Evolutionary conservation across 192 early-diverging fungal genomes (phyloP), one percentile per base, ranked within the genome.

Genomic region (Umbelopsis isabellina): DNA sequence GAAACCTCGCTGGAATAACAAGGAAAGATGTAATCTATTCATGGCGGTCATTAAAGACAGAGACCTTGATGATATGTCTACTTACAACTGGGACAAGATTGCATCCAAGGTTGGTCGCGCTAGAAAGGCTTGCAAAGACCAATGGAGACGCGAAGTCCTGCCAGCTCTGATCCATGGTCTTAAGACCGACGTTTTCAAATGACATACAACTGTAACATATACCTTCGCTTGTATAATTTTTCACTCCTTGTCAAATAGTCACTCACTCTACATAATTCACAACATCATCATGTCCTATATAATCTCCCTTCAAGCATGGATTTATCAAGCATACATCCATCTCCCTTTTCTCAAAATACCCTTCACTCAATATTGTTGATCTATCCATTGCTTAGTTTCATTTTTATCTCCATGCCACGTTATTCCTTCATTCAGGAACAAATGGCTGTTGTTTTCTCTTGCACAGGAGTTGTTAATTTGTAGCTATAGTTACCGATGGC

Each of bases 111-210:
- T 77, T 18, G 75, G 75, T 2, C 64, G 67, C 4, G 75, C 75
- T 12, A 77, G 72, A 53, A 72, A 72, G 58, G 75, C 75, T 18
- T 77, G 75, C n/a, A 77, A 77, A 37, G 75, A 77, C 30, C 75
- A 77, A 44, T 77, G 75, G 75, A 55, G 70, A 16, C 66, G 75
- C 4, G 71, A 77, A 25, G 49, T 77, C 11, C 47, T 77, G 20
- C 75, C 75, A 22, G 44, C 70, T 16, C 12, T 76, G 16, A 58
- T 77, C 51, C 53, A 69, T 3, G 48, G 52, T 9, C 22, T 73
- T 15, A 74, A 70, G 25, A 33, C 30, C 10, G 55, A 61, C 16
- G 6, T 61, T 27, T 61, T 35, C 33, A 25, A 61, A 13, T 61
- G 15, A 35, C 15, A 15, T 33, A 27, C 16, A 21, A 15, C 27